Conservation (phyloP, 2,329 filamentous ascomycete species). For the Aspergillus flavus region DNA sequence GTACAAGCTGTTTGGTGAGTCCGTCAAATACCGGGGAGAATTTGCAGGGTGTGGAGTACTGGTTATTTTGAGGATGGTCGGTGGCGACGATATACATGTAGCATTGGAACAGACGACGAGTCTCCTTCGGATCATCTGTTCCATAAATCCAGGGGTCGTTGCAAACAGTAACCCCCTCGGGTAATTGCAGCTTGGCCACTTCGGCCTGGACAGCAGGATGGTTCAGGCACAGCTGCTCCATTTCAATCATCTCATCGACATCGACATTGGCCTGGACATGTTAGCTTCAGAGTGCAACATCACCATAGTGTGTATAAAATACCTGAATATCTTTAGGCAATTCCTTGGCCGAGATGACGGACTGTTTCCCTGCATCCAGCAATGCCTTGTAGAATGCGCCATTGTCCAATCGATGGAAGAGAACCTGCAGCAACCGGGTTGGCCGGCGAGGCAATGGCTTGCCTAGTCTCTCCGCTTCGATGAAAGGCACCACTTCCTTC, state of each 20-base stretch:
- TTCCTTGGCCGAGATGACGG: constrained; percentile 42
- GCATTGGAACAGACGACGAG: constrained; percentile 43
- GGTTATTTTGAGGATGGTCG: constrained; percentile 41
- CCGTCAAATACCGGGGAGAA: constrained; percentile 56
- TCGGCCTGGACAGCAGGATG: constrained; percentile 61
- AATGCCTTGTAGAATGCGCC: constrained; percentile 46
- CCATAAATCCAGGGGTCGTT: constrained; percentile 72
- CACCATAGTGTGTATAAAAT: constrained; percentile 14
- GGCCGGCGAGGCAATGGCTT: constrained; percentile 54
- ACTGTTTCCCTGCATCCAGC: constrained; percentile 45
- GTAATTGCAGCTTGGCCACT: constrained; percentile 61
- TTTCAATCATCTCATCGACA: constrained; percentile 61
- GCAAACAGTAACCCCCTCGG: constrained; percentile 49
- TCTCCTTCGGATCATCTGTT: constrained; percentile 42
- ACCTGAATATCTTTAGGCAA: constrained; percentile 53
- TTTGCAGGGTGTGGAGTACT: constrained; percentile 41
- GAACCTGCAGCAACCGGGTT: constrained; percentile 56
- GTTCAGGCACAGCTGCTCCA: constrained; percentile 59
- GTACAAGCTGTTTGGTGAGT: constrained; percentile 64
- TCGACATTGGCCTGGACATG: constrained; percentile 59
- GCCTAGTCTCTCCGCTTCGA: constrained; percentile 63
- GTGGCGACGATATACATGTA: constrained; percentile 42
- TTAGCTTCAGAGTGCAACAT: constrained; percentile 1
- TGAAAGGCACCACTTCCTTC: constrained; percentile 59
- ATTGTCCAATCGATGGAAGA: constrained; percentile 46